Base-by-base conservation (phyloP, 2,329 filamentous ascomycete genomes). In the Pseudogymnoascus sp. region DNA sequence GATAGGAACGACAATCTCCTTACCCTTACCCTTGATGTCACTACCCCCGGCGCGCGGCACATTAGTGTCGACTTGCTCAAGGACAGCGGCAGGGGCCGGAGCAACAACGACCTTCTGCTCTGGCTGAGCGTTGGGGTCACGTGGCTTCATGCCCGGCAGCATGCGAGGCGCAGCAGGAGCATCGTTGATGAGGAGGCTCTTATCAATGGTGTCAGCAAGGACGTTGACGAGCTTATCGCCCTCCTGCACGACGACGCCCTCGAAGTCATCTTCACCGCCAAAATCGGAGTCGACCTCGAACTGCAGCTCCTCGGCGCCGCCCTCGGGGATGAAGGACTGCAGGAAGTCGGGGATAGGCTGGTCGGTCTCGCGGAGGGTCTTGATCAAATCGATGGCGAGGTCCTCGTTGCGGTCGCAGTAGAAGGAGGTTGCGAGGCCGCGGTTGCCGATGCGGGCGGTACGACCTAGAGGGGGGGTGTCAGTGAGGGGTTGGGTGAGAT, bases 391-490 rank as follows among this genome's bases (percentile, higher is more conserved):
- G 8, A 83, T 80, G 0, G 83, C 91, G 42, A 97, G 77, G 2
- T 87, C 82, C 62, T 89, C 84, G 68, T 97, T 90, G 0, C 82
- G 79, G 0, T 92, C 87, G 27, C 87, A 91, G 79, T 88, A 97
- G 77, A 99, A 93, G 0, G 93, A 96, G 0, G 90, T 93, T 0
- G 94, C 92, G 4, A 92, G 77, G 15, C 94, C 94, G 48, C 83
- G 81, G 68, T 96, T 90, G 2, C 94, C 94, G 71, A 97, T 97
- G 61, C 94, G 91, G 61, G 90, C 94, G 68, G 94, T 99, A 64
- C 94, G 92, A 65, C 94, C 89, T 91, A 64, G 60, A 1, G 39
- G 17, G 42, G 67, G 62, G 67, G 61, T 64, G 41, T 66, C 64
- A 69, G 42, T 27, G 41, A 60, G n/a, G 3, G 36, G n/a, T 17